These are phyloP conservation scores for Daldinia loculata DNA, from an alignment of 495 filamentous ascomycete species.

Conservation along the genomic window DNA sequence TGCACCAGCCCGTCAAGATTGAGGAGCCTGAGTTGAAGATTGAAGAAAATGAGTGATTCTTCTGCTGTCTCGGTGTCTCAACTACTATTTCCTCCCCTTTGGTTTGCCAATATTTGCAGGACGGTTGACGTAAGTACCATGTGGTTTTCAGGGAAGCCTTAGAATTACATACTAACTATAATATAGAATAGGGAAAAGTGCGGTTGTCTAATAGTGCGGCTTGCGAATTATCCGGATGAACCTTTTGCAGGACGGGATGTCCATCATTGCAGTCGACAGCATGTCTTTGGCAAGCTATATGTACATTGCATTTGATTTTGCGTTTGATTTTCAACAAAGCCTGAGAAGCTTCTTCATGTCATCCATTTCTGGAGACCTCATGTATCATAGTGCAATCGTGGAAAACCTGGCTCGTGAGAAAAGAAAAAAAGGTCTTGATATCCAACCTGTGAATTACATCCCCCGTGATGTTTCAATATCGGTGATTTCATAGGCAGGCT, in stretches of 20 bases:
- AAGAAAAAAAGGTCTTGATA: not conserved
- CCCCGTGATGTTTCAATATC: not conserved
- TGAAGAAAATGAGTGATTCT: not conserved
- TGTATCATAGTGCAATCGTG: not conserved
- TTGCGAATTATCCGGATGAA: not conserved
- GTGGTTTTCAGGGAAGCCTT: not conserved
- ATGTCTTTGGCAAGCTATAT: not conserved
- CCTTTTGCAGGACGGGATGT: not conserved
- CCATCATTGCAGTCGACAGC: not conserved
- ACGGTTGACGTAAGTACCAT: not conserved
- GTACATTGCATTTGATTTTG: too few relatives aligned
- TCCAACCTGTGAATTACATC: not conserved
- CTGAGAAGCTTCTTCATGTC: not conserved
- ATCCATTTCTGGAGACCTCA: too few relatives aligned
- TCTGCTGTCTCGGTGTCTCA: not conserved
- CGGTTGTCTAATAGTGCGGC: not conserved
- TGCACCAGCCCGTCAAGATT: too few relatives aligned
- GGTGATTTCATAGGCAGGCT: not conserved
- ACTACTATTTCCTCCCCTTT: not conserved
- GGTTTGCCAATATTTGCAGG: not conserved
- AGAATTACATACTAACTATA: not conserved
- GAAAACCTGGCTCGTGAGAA: too few relatives aligned
- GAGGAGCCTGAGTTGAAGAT: too few relatives aligned
- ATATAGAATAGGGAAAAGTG: not conserved
- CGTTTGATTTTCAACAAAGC: not conserved